Conservation (phyloP, 345 rosid genomes). For the Bruguiera parviflora region DNA sequence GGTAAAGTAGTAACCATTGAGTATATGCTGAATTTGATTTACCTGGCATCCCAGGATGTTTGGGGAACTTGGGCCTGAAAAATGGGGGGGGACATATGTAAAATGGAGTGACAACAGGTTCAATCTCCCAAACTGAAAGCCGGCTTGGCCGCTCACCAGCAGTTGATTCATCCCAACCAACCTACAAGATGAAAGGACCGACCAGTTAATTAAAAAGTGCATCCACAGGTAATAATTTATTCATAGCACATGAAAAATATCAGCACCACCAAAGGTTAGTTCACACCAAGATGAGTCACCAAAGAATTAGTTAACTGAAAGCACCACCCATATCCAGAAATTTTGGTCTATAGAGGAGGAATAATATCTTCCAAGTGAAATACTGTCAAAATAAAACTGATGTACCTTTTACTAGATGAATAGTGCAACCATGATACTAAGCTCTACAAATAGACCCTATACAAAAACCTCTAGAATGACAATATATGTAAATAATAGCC, state of each 20-base stretch:
- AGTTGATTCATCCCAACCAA: constrained; percentile 97
- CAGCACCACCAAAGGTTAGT: too few relatives aligned
- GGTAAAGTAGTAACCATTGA: not conserved
- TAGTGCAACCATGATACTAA: not conserved
- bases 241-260: not conserved
- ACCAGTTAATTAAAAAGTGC: not conserved
- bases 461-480: not conserved
- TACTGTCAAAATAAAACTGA: not conserved
- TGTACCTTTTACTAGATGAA: not conserved
- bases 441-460: not conserved
- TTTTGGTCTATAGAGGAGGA: not conserved
- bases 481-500: not conserved
- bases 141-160: constrained; percentile 84
- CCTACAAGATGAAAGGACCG: constrained; percentile 40
- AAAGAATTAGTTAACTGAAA: too few relatives aligned
- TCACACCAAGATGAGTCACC: too few relatives aligned
- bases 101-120: constrained; percentile 89
- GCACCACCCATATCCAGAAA: too few relatives aligned
- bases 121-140: constrained; percentile 93
- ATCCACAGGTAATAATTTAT: too few relatives aligned
- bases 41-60: constrained; percentile 90
- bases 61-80: constrained; percentile 84
- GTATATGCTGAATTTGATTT: constrained; percentile 3
- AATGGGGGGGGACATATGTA: constrained; percentile 95
- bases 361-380: not conserved